Conservation (phyloP, 192 early-diverging fungal genomes). For the Linnemannia exigua region DNA sequence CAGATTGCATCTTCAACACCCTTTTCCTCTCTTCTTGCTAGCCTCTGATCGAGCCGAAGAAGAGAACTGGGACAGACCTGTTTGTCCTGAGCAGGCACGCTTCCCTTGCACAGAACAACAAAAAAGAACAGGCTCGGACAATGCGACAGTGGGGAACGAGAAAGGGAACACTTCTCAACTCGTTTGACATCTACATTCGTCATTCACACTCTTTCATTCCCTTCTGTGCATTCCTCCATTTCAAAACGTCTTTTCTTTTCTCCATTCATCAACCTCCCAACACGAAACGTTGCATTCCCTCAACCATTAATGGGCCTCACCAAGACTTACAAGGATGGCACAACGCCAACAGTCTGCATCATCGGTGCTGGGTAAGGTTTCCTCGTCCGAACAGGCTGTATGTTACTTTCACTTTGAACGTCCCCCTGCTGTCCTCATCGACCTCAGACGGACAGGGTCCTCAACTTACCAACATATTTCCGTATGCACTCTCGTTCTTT, state of each 20-base stretch:
- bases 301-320: conserved; percentile 29
- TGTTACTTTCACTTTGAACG: too few species aligned
- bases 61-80: not conserved
- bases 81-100: not conserved
- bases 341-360: conserved; percentile 46
- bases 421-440: not conserved
- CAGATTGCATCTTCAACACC: not conserved
- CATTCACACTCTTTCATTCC: not conserved
- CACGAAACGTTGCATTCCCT: not conserved
- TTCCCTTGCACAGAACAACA: too few species aligned
- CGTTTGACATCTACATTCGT: not conserved
- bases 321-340: conserved; percentile 40
- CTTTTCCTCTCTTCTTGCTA: not conserved
- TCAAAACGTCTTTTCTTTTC: too few species aligned
- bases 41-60: not conserved
- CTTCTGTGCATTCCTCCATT: not conserved
- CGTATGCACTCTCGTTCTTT: not conserved
- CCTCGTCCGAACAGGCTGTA: too few species aligned
- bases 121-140: too few species aligned
- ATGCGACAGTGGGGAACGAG: too few species aligned
- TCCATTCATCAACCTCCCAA: not conserved
- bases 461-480: too few species aligned
- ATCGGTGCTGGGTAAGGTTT: conserved; percentile 57
- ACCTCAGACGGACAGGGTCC: too few species aligned
- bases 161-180: not conserved